A percentile compares a stretch with the other conserved stretches of the same genome.
phyloP scores from a whole-genome alignment of 306 rosid species.

The Lotus japonicus region DNA sequence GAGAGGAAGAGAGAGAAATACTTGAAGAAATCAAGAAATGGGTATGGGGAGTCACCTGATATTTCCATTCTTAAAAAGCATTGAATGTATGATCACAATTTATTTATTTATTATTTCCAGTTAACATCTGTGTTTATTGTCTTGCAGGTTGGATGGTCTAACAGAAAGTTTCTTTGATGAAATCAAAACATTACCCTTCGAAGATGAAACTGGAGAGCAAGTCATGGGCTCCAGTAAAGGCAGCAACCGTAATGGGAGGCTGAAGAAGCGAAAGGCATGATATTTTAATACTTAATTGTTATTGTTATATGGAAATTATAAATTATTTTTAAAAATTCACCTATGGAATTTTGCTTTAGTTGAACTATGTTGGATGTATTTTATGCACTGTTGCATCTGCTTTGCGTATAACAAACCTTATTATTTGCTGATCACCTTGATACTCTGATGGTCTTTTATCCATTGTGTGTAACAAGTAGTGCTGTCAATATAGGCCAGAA shows the following conservation, averaged over 20 bases:
- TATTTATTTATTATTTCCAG: neutral
- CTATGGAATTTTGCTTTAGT: neutral
- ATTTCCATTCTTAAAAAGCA: neutral
- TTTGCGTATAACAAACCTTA: neutral
- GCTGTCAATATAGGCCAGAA: too few relatives aligned
- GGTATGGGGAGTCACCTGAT: constrained; percentile 36
- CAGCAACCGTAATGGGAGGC: constrained; percentile 37
- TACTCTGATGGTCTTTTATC: neutral
- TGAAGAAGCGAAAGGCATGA: constrained; percentile 69
- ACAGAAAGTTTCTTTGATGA: constrained; percentile 77
- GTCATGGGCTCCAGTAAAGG: constrained; percentile 26
- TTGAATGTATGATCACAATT: neutral
- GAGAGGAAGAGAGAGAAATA: constrained; percentile 74
- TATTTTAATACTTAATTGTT: neutral
- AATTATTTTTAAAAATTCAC: neutral
- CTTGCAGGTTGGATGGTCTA: constrained; percentile 70
- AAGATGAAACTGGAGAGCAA: constrained; percentile 40
- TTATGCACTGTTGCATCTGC: neutral
- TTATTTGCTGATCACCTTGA: neutral
- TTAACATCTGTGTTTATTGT: constrained; percentile 15
- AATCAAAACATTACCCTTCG: constrained; percentile 60
- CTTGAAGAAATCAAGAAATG: constrained; percentile 72
- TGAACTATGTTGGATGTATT: neutral
- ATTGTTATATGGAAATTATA: neutral
- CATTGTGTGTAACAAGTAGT: neutral